phyloP scores from a whole-genome alignment of 352 stramenopile genomes.

The Pythium insidiosum region DNA sequence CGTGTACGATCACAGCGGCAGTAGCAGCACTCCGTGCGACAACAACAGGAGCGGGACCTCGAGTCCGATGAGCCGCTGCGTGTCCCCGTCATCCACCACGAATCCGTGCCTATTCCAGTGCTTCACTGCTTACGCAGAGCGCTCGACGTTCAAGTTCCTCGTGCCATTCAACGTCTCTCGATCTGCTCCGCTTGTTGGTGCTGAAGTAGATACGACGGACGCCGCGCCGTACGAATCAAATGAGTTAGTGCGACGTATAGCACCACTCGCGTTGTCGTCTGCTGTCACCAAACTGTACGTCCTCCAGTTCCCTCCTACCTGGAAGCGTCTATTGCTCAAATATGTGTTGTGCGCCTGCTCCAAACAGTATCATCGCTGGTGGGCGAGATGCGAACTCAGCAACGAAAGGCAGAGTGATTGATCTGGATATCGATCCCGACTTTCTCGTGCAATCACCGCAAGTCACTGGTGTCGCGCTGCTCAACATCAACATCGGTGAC shows the following conservation, averaged over 20 bases:
- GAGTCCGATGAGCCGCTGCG: no score
- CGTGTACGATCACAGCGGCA: no score
- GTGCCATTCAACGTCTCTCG: no score
- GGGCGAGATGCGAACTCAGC: slow-evolving; percentile 4
- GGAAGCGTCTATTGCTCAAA: no score
- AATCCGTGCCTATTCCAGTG: no score
- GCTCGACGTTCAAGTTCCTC: no score
- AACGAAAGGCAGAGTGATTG: slow-evolving; percentile 4
- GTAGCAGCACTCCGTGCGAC: no score
- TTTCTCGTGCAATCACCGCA: background rate
- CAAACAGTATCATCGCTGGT: slow-evolving; percentile 7
- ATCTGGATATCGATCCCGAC: slow-evolving; percentile 9
- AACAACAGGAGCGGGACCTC: no score
- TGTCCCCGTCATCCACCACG: no score
- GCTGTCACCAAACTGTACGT: slow-evolving; percentile 6
- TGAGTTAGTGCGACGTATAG: slow-evolving; percentile 10
- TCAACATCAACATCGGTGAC: slow-evolving; percentile 11
- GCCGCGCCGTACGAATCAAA: slow-evolving; percentile 9
- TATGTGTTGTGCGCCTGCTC: no score
- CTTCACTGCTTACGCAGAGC: no score
- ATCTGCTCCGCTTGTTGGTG: background rate
- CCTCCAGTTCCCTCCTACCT: no score
- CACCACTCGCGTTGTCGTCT: background rate
- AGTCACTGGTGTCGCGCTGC: background rate
- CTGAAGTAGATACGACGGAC: background rate